Evolutionary conservation across 768 basidiomycete genomes (phyloP), one percentile per base, ranked within the genome.

Genomic region (Boletus subparvulus): DNA sequence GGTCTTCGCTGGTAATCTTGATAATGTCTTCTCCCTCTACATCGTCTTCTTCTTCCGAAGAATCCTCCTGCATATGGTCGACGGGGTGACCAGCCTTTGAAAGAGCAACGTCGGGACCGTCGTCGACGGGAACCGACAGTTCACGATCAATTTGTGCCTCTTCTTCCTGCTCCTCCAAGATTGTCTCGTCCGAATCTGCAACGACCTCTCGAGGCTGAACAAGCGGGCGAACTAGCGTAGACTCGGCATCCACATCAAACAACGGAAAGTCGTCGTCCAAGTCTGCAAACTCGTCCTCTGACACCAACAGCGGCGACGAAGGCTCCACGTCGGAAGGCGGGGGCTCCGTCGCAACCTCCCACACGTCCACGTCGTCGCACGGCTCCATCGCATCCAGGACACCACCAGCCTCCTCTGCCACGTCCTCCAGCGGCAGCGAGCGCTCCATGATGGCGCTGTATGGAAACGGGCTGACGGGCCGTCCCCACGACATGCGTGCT

Each of bases 1-100:
- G 90, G 70, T 96, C 90, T 21, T 84, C 82, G 56, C 90, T 92
- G 3, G 86, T 86, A 58, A 96, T 90, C 74, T 90, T 88, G 60
- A 97, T 84, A 6, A 95, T 75, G 9, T 77, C 75, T 6, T 78
- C 75, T 6, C 74, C 74, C 4, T 75, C 70, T 28, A 72, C 64
- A 19, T 68, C 73, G 12, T 66, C 73, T 24, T 70, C 73, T 2
- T 66, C 69, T 30, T 66, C 71, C 32, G 61, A 62, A 14, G 61
- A 60, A 50, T 52, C 59, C 5, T 61, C 62, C 1, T 59, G 61
- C 48, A 55, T 61, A 32, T 46, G 43, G 1, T 46, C 54, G 13
- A 30, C 10, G 5, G 43, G 19, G 4, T 26, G 49, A 45, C 21
- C 21, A 24, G 37, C 19, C 8, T 47, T 6, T 5, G 58, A 17